Conservation (phyloP, 192 early-diverging fungal genomes). For the Podila minutissima region DNA sequence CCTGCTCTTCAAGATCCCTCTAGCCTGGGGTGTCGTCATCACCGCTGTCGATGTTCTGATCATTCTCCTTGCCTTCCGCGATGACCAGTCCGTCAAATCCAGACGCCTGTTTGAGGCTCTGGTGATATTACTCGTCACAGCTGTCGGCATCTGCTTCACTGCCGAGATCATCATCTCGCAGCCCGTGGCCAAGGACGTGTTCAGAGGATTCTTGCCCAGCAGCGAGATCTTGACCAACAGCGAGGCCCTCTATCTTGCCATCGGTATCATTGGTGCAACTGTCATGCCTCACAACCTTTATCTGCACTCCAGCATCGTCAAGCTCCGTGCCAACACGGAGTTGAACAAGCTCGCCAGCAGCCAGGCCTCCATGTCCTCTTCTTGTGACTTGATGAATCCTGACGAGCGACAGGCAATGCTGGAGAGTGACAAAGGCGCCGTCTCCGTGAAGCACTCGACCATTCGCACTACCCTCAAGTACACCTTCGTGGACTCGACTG, state of each 20-base stretch:
- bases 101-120: slow-evolving; percentile 72
- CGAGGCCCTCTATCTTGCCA: slow-evolving; percentile 71
- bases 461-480: slow-evolving; percentile 60
- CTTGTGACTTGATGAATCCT: slow-evolving; percentile 25
- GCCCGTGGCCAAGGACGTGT: slow-evolving; percentile 68
- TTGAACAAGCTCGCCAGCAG: slow-evolving; percentile 23
- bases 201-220: slow-evolving; percentile 70
- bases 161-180: slow-evolving; percentile 66
- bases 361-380: slow-evolving; percentile 31
- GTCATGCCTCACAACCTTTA: slow-evolving; percentile 92
- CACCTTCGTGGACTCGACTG: slow-evolving; percentile 69
- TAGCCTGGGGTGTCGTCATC: slow-evolving; percentile 79
- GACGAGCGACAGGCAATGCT: slow-evolving; percentile 11
- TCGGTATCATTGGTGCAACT: slow-evolving; percentile 89
- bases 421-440: slow-evolving; percentile 25
- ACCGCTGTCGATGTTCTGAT: slow-evolving; percentile 80
- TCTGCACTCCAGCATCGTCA: slow-evolving; percentile 80
- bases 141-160: slow-evolving; percentile 76
- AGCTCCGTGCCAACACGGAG: slow-evolving; percentile 58
- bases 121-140: slow-evolving; percentile 71
- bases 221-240: slow-evolving; percentile 64
- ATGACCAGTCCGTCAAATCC: slow-evolving; percentile 59
- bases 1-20: slow-evolving; percentile 74
- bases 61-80: slow-evolving; percentile 68
- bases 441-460: slow-evolving; percentile 47